Conservation (phyloP, 345 rosid species). For the Brassica juncea region DNA sequence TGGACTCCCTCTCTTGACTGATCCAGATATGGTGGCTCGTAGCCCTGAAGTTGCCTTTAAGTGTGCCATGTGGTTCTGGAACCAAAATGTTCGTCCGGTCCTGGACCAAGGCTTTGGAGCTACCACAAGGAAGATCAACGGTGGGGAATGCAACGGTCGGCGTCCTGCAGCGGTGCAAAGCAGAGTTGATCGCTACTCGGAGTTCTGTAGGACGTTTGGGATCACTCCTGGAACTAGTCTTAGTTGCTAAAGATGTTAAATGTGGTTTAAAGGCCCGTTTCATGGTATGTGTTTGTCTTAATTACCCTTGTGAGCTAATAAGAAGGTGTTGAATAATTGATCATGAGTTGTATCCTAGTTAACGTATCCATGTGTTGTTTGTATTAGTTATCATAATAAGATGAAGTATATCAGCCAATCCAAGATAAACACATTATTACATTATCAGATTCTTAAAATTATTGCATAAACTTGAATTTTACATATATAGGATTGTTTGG, state of each 20-base stretch:
- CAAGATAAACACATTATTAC: slow-evolving; percentile 8
- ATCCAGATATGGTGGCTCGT: slow-evolving; percentile 55
- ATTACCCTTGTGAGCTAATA: slow-evolving; percentile 12
- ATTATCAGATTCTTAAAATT: neutral
- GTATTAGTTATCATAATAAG: slow-evolving; percentile 11
- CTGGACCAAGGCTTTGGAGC: slow-evolving; percentile 56
- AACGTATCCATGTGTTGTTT: slow-evolving; percentile 18
- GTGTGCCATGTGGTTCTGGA: slow-evolving; percentile 66
- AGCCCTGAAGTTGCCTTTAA: slow-evolving; percentile 49
- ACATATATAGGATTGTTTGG: neutral
- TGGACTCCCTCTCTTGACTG: slow-evolving; percentile 42
- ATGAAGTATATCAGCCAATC: neutral
- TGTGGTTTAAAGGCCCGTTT: neutral
- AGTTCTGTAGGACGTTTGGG: slow-evolving; percentile 46
- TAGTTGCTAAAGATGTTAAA: slow-evolving; percentile 37
- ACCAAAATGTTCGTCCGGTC: slow-evolving; percentile 48
- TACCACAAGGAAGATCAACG: slow-evolving; percentile 50
- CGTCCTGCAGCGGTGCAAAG: slow-evolving; percentile 42
- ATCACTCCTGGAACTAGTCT: slow-evolving; percentile 43
- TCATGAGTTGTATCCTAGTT: slow-evolving; percentile 20
- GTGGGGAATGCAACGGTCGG: slow-evolving; percentile 52
- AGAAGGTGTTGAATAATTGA: slow-evolving; percentile 23
- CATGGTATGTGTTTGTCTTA: slow-evolving; percentile 8
- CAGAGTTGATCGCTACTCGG: slow-evolving; percentile 39
- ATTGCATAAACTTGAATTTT: neutral